Percentiles rank a stretch among this genome's conserved stretches.
Conservation (phyloP, 805 yeast species). For the Candida tibetensis region DNA sequence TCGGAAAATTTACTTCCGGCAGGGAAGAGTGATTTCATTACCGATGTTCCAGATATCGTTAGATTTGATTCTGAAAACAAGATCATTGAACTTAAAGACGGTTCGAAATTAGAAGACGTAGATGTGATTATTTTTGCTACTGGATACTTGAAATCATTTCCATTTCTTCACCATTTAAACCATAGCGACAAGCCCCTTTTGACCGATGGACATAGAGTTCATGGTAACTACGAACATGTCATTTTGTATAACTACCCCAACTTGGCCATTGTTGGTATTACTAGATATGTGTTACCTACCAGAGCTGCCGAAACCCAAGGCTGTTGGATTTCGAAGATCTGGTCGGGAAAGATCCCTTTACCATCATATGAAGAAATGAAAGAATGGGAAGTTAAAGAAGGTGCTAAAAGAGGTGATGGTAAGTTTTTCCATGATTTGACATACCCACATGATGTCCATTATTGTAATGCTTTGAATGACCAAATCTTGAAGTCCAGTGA, state of each 20-base stretch:
- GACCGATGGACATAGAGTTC: slow-evolving; percentile 36
- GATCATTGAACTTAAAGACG: slow-evolving; percentile 24
- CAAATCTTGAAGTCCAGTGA: slow-evolving; percentile 13
- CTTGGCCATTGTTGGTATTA: slow-evolving; percentile 40
- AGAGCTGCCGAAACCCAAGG: slow-evolving; percentile 51
- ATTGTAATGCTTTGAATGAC: slow-evolving; percentile 43
- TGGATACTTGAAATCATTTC: slow-evolving; percentile 36
- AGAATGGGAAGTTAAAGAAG: slow-evolving; percentile 27
- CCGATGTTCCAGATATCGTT: slow-evolving; percentile 43
- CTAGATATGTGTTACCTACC: slow-evolving; percentile 48
- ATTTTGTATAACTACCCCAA: slow-evolving; percentile 47
- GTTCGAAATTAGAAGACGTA: slow-evolving; percentile 20
- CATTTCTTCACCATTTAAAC: slow-evolving; percentile 25
- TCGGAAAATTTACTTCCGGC: slow-evolving; percentile 44
- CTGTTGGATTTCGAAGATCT: slow-evolving; percentile 38
- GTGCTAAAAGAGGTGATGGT: slow-evolving; percentile 14
- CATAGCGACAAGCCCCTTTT: slow-evolving; percentile 14
- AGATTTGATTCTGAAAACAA: slow-evolving; percentile 34
- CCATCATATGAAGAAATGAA: slow-evolving; percentile 40
- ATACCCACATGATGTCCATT: slow-evolving; percentile 58
- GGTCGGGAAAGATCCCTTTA: slow-evolving; percentile 41
- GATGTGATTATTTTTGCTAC: slow-evolving; percentile 36
- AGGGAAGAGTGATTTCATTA: slow-evolving; percentile 40
- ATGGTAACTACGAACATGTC: slow-evolving; percentile 44
- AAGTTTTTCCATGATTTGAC: slow-evolving; percentile 39